Evolutionary conservation across 768 basidiomycete genomes (phyloP).

Genomic region (Mycena capillaripes): DNA sequence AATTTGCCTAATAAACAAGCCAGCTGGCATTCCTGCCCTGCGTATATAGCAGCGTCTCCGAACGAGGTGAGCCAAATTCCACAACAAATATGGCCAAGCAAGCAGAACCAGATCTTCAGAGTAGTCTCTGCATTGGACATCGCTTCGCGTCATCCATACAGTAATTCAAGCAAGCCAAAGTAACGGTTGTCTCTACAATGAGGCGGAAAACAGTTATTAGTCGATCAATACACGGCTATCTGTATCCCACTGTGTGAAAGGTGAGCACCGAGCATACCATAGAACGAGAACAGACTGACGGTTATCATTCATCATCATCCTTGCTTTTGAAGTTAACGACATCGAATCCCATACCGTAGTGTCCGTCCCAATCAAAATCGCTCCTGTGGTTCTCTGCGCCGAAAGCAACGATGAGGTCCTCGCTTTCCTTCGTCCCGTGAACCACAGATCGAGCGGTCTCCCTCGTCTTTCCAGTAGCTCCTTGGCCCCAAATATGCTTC

Average conservation of each 20-base stretch:
- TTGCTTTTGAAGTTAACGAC: slow-evolving; percentile 63
- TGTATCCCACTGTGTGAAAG: background rate
- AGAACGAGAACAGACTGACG: background rate
- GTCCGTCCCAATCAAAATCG: slow-evolving; percentile 77
- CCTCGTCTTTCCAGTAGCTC: slow-evolving; percentile 73
- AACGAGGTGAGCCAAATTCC: too few relatives aligned
- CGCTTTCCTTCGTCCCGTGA: slow-evolving; percentile 62
- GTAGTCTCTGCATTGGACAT: too few relatives aligned
- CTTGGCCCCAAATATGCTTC: slow-evolving; percentile 77
- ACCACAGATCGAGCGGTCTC: slow-evolving; percentile 69
- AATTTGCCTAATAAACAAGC: too few relatives aligned
- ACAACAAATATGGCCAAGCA: too few relatives aligned
- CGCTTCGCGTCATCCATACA: too few relatives aligned
- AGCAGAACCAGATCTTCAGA: too few relatives aligned
- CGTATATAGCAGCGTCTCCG: too few relatives aligned
- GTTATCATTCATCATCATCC: background rate
- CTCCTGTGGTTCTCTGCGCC: slow-evolving; percentile 80
- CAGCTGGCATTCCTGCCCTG: too few relatives aligned
- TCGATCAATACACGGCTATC: too few relatives aligned
- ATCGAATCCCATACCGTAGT: slow-evolving; percentile 79
- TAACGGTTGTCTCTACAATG: too few relatives aligned
- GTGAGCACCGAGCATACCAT: background rate
- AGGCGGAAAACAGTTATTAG: background rate
- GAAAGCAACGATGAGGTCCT: slow-evolving; percentile 70
- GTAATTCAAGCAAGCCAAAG: too few relatives aligned